A percentile compares a stretch with the other conserved stretches of the same genome.
Evolutionary conservation across 257 asterid species (phyloP).

Genomic region (Solanum pennellii): DNA sequence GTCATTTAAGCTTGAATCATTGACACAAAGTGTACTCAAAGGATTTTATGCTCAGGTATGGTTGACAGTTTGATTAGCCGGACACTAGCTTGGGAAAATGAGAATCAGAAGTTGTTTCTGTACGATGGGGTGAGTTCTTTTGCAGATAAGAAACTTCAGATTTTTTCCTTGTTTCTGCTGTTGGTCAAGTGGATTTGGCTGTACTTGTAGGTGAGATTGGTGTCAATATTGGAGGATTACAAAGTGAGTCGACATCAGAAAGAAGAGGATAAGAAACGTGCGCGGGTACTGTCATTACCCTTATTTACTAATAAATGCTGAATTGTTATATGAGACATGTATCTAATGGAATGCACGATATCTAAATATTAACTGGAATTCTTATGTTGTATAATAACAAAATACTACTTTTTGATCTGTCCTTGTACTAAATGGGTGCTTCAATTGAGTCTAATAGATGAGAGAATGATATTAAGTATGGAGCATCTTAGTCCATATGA

Average conservation of each 20-base stretch:
- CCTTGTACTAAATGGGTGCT: background rate
- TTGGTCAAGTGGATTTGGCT: background rate
- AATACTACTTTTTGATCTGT: background rate
- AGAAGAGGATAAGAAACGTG: constrained; percentile 79
- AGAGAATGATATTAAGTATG: background rate
- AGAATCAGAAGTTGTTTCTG: constrained; percentile 64
- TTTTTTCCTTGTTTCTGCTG: background rate
- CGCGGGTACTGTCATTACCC: constrained; percentile 40
- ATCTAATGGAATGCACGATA: background rate
- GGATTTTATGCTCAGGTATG: constrained; percentile 44
- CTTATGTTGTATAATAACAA: background rate
- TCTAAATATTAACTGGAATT: background rate
- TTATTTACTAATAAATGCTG: background rate
- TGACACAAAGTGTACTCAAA: constrained; percentile 2
- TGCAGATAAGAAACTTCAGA: background rate
- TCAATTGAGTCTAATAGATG: background rate
- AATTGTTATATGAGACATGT: background rate
- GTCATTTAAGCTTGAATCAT: background rate
- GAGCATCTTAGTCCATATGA: background rate
- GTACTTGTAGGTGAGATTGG: constrained; percentile 61
- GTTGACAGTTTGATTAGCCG: constrained; percentile 61
- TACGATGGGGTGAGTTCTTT: constrained; percentile 74
- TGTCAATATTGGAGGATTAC: constrained; percentile 82
- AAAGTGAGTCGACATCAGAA: constrained; percentile 58
- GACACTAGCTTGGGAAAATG: constrained; percentile 82